Percentiles rank a stretch among this genome's conserved stretches.
Conservation (phyloP, 176 grass and related monocot genomes). For the Avena atlantica region DNA sequence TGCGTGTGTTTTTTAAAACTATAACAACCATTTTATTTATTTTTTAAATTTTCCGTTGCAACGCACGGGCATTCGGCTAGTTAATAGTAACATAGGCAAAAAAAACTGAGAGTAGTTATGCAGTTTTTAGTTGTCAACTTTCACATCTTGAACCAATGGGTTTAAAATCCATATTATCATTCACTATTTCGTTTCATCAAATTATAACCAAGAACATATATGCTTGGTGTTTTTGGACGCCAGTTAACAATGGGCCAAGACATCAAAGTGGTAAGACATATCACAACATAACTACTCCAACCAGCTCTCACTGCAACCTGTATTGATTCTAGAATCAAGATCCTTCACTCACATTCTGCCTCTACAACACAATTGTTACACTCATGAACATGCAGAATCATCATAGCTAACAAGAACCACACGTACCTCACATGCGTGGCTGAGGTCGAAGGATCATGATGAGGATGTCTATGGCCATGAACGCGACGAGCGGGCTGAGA, state of each 20-base stretch:
- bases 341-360: neutral
- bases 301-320: neutral
- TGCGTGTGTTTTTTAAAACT: too few species aligned
- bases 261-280: neutral
- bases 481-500: slow-evolving; percentile 90
- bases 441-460: slow-evolving; percentile 86
- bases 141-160: neutral
- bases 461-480: slow-evolving; percentile 80
- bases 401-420: neutral
- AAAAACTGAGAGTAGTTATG: neutral
- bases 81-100: neutral
- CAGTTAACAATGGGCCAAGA: neutral
- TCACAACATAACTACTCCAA: slow-evolving; percentile 9
- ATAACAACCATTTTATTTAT: too few species aligned
- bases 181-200: neutral
- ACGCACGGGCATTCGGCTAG: too few species aligned
- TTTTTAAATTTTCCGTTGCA: too few species aligned
- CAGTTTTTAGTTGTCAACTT: neutral
- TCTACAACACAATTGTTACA: neutral
- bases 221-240: neutral
- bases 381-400: neutral
- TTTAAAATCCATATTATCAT: neutral
- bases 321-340: neutral
- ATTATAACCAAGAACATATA: neutral
- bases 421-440: slow-evolving; percentile 70